Evolutionary conservation across 352 stramenopile genomes (phyloP).

Genomic region (Pythium phragmiticola): DNA sequence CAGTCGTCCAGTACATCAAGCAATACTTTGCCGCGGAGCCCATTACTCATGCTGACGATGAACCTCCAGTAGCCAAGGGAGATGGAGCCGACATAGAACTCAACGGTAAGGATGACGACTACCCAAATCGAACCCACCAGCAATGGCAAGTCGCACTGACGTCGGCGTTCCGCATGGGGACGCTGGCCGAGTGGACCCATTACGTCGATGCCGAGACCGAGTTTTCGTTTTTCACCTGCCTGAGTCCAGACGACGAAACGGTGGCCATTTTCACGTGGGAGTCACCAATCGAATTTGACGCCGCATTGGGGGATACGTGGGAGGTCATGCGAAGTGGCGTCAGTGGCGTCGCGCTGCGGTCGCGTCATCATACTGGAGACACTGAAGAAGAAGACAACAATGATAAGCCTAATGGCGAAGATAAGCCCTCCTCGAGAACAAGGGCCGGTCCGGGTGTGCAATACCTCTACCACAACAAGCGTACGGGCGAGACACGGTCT

Average conservation of each 20-base stretch:
- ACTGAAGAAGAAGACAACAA: neutral
- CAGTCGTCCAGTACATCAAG: conserved; percentile 58
- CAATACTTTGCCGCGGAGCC: conserved; percentile 61
- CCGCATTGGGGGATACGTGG: conserved; percentile 58
- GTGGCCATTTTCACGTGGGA: conserved; percentile 50
- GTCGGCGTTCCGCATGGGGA: conserved; percentile 49
- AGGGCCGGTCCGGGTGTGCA: conserved; percentile 24
- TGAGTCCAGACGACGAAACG: neutral
- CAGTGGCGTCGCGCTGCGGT: conserved; percentile 18
- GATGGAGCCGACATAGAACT: conserved; percentile 21
- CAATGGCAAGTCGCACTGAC: conserved; percentile 49
- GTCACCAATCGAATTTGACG: conserved; percentile 66
- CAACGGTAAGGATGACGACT: conserved; percentile 15
- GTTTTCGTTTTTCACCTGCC: conserved; percentile 48
- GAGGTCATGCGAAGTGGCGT: conserved; percentile 44
- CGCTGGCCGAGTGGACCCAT: conserved; percentile 71
- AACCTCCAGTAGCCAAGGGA: neutral
- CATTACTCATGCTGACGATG: neutral
- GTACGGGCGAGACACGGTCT: conserved; percentile 46
- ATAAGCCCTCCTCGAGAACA: neutral
- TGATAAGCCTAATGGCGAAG: conserved; percentile 5
- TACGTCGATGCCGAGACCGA: conserved; percentile 62
- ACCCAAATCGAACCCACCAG: conserved; percentile 23
- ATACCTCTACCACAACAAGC: conserved; percentile 69
- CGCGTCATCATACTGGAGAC: conserved; percentile 5